Percentiles rank a stretch among this genome's conserved stretches.
phyloP scores from a whole-genome alignment of 78 protist genomes.

The Emiliania huxleyi region DNA sequence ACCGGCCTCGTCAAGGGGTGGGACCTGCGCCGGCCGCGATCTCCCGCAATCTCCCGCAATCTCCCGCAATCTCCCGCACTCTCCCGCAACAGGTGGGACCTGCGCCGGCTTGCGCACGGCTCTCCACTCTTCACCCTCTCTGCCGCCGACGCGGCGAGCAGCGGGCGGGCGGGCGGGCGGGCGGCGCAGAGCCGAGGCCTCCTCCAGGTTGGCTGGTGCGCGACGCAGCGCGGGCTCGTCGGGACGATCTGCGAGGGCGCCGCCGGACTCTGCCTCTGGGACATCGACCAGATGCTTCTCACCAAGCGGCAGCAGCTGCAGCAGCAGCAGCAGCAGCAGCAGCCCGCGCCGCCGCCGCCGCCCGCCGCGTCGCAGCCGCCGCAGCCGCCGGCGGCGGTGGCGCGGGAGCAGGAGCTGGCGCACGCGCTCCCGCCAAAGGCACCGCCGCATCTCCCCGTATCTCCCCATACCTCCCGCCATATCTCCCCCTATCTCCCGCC shows the following conservation, averaged over 20 bases:
- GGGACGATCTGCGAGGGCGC: not conserved
- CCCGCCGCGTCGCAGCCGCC: not conserved
- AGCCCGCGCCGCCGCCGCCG: not conserved
- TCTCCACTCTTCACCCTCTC: not conserved
- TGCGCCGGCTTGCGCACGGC: not conserved
- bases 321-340: not conserved
- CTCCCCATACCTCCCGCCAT: too few relatives aligned
- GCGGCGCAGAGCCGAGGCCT: not conserved
- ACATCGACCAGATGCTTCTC: not conserved
- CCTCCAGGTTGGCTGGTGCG: slow-evolving; percentile 14
- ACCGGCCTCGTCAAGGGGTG: slow-evolving; percentile 31
- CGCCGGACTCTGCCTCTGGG: not conserved
- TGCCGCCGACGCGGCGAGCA: not conserved
- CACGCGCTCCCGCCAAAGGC: not conserved
- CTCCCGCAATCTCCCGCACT: too few relatives aligned
- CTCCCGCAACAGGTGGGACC: too few relatives aligned
- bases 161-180: not conserved
- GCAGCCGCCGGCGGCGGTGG: too few relatives aligned
- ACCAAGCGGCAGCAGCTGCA: not conserved
- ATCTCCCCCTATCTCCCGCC: too few relatives aligned
- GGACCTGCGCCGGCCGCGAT: slow-evolving; percentile 20
- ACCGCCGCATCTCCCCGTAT: not conserved
- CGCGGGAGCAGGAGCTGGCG: too few relatives aligned
- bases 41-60: too few relatives aligned
- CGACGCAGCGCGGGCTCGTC: not conserved